Base-by-base conservation (phyloP, 441 rosid species). In the Pelargonium australe region DNA sequence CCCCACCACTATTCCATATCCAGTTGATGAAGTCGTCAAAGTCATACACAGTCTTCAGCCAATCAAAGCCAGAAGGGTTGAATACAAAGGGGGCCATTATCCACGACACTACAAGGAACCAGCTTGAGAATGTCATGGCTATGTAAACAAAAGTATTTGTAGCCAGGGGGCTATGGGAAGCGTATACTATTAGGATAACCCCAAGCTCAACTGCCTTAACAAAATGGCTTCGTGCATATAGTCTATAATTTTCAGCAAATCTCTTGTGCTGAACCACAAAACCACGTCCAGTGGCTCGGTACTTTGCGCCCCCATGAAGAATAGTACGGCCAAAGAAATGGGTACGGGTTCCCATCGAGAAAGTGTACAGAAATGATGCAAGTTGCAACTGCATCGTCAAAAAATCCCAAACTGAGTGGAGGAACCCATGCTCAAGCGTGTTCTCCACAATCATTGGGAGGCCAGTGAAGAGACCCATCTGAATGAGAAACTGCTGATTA, bases 171-270 rank as follows among this genome's bases (percentile, higher is more conserved):
- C 57, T 49, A 5, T 49, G 57, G 57, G 17, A 13, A 49, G 57
- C 57, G 1, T 49, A 49, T 13, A 49, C 57, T 12, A 49, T 49
- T 49, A 49, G 5, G 14, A 49, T 49, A 4, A 45, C 23, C 55
- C 17, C 47, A 10, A 66, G 69, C 31, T 66, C 69, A 12, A 66
- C n/a, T 0, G 57, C 69, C 31, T 66, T 66, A 3, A 66, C 37
- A 23, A 66, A 66, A 66, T 66, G 69, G 55, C 69, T 66, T 7
- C 69, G 58, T 0, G 69, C 44, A 9, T 66, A 66, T 44, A 66
- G 58, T 20, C 69, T 66, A 12, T 66, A 66, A 34, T 66, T 66
- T 5, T 66, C 69, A 7, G 69, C 69, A 23, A 66, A 66, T 7
- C 47, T 66, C 28, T 45, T 49, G 23, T 66, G 69, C 14, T 23